Evolutionary conservation across 257 asterid genomes (phyloP).

Genomic region (Solanum acaule): DNA sequence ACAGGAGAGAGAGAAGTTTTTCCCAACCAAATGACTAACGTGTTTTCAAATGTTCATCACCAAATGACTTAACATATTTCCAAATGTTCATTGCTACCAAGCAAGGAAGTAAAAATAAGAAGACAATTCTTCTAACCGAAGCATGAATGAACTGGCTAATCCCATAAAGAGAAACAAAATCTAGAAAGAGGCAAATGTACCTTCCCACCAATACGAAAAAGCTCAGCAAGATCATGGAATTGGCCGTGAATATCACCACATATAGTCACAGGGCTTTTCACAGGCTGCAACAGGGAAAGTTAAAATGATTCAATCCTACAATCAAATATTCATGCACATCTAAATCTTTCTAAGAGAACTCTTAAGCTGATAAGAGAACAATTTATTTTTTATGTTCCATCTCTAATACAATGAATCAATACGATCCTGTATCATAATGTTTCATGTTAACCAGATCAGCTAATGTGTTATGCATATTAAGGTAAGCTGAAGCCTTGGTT

Average conservation of each 20-base stretch:
- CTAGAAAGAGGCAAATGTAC: slow-evolving; percentile 8
- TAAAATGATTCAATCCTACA: not conserved
- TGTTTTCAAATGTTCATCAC: not conserved
- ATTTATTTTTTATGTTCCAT: not conserved
- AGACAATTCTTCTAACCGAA: not conserved
- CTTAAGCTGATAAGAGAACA: not conserved
- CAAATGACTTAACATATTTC: not conserved
- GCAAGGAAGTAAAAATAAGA: not conserved
- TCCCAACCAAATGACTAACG: not conserved
- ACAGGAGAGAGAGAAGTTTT: not conserved
- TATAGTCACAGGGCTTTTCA: slow-evolving; percentile 82
- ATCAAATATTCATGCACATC: not conserved
- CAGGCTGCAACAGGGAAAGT: slow-evolving; percentile 49
- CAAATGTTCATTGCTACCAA: not conserved
- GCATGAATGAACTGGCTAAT: not conserved
- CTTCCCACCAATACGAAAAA: slow-evolving; percentile 80
- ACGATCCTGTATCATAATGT: not conserved
- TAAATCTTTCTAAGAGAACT: not conserved
- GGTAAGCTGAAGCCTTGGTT: not conserved
- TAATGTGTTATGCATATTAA: not conserved
- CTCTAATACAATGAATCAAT: not conserved
- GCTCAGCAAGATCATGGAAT: slow-evolving; percentile 87
- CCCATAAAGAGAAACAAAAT: not conserved
- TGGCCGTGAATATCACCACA: slow-evolving; percentile 92
- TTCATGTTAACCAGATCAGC: not conserved